Percentiles rank a stretch among this genome's conserved stretches.
phyloP scores from a whole-genome alignment of 73 alveolate species.

The Urostyla sp. region DNA sequence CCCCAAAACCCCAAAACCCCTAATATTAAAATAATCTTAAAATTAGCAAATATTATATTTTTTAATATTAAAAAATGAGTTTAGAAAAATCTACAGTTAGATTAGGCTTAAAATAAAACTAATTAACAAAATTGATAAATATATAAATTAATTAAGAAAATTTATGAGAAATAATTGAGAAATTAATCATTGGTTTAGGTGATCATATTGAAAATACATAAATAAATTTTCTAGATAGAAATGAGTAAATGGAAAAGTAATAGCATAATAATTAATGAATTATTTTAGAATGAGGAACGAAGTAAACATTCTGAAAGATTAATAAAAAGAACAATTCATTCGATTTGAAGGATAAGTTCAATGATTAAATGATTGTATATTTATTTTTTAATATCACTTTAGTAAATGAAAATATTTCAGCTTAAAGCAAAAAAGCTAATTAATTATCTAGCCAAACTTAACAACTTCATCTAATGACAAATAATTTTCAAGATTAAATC shows the following conservation, averaged over 20 bases:
- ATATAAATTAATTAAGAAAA: constrained; percentile 2
- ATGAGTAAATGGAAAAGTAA: constrained; percentile 12
- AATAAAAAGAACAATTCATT: constrained; percentile 6
- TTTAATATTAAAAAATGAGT: constrained; percentile 46
- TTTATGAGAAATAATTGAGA: constrained; percentile 32
- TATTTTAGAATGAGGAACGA: constrained; percentile 11
- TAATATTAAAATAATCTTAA: no score
- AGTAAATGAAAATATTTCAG: constrained; percentile 1
- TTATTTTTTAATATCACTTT: background rate
- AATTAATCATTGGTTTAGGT: constrained; percentile 1
- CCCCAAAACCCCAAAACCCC: no score
- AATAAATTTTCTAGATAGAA: constrained; percentile 14
- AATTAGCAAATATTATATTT: no score
- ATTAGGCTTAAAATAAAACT: background rate
- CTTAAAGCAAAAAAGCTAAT: background rate
- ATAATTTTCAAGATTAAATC: background rate
- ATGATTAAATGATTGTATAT: constrained; percentile 15
- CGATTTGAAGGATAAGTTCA: constrained; percentile 30
- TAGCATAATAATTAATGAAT: no score
- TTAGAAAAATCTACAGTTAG: constrained; percentile 26
- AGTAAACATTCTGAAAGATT: background rate
- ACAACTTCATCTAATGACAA: background rate
- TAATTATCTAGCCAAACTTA: background rate
- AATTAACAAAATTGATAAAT: constrained; percentile 16
- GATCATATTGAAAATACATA: constrained; percentile 30